These are phyloP conservation scores for Corrigiola litoralis DNA, from an alignment of 179 eudicot species.

Conservation along the genomic window DNA sequence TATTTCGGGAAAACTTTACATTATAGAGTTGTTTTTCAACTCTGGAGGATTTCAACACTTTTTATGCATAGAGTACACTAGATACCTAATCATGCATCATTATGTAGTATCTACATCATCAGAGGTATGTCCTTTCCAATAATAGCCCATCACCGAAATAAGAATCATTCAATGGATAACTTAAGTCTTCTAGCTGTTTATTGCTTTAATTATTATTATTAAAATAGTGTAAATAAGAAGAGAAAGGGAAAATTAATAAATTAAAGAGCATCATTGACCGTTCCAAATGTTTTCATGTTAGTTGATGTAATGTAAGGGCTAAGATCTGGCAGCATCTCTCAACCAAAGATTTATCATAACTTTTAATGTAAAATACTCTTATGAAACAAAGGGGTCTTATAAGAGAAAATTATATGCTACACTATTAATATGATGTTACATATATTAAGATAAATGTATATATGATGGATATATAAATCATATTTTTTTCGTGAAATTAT, in stretches of 20 bases:
- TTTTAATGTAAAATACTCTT: not conserved
- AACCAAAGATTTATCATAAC: not conserved
- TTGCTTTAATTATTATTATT: too few relatives aligned
- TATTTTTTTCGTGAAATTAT: too few relatives aligned
- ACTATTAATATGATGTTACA: too few relatives aligned
- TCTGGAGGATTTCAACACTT: too few relatives aligned
- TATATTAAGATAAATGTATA: too few relatives aligned
- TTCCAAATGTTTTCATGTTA: too few relatives aligned
- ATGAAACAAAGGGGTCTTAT: not conserved
- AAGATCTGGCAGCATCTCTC: not conserved
- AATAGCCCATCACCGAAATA: not conserved
- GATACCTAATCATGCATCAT: not conserved
- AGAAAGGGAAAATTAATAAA: not conserved
- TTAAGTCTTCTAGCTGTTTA: not conserved
- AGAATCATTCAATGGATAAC: not conserved
- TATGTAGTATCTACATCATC: not conserved
- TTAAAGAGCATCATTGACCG: not conserved
- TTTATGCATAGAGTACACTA: too few relatives aligned
- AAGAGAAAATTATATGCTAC: too few relatives aligned
- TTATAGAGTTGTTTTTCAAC: too few relatives aligned
- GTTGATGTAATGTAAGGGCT: slow-evolving; percentile 6
- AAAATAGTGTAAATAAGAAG: too few relatives aligned
- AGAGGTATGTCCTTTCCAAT: not conserved
- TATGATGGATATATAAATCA: too few relatives aligned
- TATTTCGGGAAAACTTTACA: too few relatives aligned